Percentiles rank a stretch among this genome's conserved stretches.
phyloP scores from a whole-genome alignment of 176 grass and related monocot genomes.

The Alopecurus myosuroides region DNA sequence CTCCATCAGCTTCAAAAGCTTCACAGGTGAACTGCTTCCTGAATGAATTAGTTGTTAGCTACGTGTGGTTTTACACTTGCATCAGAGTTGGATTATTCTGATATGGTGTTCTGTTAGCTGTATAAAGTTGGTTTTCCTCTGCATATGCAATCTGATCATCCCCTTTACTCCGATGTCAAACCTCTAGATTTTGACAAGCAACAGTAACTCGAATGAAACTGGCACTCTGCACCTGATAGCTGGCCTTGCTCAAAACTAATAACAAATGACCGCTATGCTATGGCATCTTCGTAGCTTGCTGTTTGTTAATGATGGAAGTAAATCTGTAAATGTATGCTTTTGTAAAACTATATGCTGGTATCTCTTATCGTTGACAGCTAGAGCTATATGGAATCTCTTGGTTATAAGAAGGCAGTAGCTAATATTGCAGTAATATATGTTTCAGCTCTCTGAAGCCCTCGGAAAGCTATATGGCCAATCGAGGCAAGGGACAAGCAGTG shows the following conservation, averaged over 20 bases:
- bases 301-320: not conserved
- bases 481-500: slow-evolving; percentile 67
- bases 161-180: not conserved
- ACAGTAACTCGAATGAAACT: not conserved
- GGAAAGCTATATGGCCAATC: slow-evolving; percentile 94
- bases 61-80: not conserved
- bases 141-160: not conserved
- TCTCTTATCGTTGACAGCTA: not conserved
- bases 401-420: not conserved
- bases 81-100: not conserved
- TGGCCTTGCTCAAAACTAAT: not conserved
- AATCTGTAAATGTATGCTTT: not conserved
- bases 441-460: slow-evolving; percentile 96
- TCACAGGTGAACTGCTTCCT: slow-evolving; percentile 48
- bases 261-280: not conserved
- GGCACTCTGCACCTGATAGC: not conserved
- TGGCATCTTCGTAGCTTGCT: not conserved
- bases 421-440: slow-evolving; percentile 4
- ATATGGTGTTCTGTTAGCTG: not conserved
- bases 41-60: not conserved
- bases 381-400: not conserved
- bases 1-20: slow-evolving; percentile 68
- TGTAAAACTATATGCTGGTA: not conserved
- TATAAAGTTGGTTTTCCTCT: not conserved
- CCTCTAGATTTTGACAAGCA: not conserved